Evolutionary conservation across 2,329 filamentous ascomycete genomes (phyloP), one percentile per base, ranked within the genome.

Genomic region (Scedosporium minutisporum): DNA sequence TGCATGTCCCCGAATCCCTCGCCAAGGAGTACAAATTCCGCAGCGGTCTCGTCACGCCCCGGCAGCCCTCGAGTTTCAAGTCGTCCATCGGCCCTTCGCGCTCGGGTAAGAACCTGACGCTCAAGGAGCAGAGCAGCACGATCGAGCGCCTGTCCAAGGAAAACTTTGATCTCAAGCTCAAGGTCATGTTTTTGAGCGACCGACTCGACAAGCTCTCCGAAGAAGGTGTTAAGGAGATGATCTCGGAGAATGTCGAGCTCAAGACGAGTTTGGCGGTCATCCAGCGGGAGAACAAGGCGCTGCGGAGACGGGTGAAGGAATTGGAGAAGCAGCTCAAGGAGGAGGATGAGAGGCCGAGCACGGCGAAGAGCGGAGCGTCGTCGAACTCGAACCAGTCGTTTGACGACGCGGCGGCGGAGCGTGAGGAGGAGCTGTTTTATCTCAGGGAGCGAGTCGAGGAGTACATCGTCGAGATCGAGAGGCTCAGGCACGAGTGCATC

Each of bases 61-160:
- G 79, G 25, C 82, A 81, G 66, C 75, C 78, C 10, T 77, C 80
- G 1, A 78, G 77, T 42, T 72, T 86, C 63, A 61, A 63, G 29
- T 87, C 86, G 64, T 78, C 80, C 33, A 72, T 78, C 14, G 62
- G 70, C n/a, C 29, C 46, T 12, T 80, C 80, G 0, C 80, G 85
- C 53, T 80, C 81, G 55, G 86, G 87, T 21, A 87, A 84, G 69
- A 90, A 85, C 68, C 78, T 99, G 75, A 97, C 95, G 0, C 78
- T 99, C 48, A 97, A 97, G 73, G 95, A 99, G 75, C 95, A 99
- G 75, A 96, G 93, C 71, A 96, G 89, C 75, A 97, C 93, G 14
- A 97, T 99, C 66, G 95, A 99, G 74, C 87, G 93, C 64, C 82
- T 97, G 2, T 96, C 91, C 64, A 99, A 99, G 76, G 95, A 99